A percentile compares a stretch with the other conserved stretches of the same genome.
phyloP scores from a whole-genome alignment of 352 stramenopile genomes.

The Phytophthora pseudosyringae region DNA sequence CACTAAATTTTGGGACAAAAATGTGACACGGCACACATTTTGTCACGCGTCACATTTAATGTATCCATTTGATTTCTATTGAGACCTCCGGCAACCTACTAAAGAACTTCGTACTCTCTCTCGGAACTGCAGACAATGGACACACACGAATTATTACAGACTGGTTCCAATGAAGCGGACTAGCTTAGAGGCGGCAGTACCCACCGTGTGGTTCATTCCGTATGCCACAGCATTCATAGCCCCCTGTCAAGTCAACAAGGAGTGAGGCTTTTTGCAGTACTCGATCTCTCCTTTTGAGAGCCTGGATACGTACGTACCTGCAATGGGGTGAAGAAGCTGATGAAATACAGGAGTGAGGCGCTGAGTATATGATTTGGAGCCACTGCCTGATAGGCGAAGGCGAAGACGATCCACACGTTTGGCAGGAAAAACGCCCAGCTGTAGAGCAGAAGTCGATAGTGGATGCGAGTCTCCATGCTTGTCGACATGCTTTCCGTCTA shows the following conservation, averaged over 20 bases:
- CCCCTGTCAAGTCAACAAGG: conserved; percentile 40
- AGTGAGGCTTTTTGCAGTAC: neutral
- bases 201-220: conserved; percentile 69
- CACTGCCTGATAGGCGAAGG: conserved; percentile 57
- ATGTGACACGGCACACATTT: conserved; percentile 10
- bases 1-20: conserved; percentile 1
- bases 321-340: conserved; percentile 72
- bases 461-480: conserved; percentile 71
- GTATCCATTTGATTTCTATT: conserved; percentile 12
- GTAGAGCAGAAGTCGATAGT: conserved; percentile 71
- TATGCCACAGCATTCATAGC: conserved; percentile 66
- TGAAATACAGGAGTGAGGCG: conserved; percentile 60
- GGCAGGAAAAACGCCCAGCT: conserved; percentile 62
- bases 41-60: neutral
- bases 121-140: conserved; percentile 17
- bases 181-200: neutral
- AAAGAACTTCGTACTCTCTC: conserved; percentile 16
- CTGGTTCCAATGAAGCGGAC: neutral
- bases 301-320: conserved; percentile 45
- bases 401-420: conserved; percentile 54
- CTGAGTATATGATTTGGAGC: conserved; percentile 53
- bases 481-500: conserved; percentile 68
- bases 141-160: neutral
- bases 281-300: neutral
- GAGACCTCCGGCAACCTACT: neutral